These are phyloP conservation scores for Penicillium hordei DNA, from an alignment of 2,329 filamentous ascomycete species.

Conservation along the genomic window DNA sequence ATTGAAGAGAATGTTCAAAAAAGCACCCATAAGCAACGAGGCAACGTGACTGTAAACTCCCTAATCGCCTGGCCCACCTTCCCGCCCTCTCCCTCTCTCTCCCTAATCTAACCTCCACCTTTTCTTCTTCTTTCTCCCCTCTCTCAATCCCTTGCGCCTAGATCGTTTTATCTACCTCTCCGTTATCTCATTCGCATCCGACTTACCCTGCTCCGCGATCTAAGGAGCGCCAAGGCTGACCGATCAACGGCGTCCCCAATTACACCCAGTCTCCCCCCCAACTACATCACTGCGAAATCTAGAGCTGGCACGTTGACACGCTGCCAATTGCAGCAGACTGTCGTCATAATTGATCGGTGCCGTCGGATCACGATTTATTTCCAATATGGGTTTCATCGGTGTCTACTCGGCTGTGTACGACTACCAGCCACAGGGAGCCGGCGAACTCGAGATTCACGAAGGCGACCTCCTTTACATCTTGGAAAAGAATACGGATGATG, in stretches of 20 bases:
- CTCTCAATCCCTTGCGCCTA: background rate
- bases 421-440: slow-evolving; percentile 81
- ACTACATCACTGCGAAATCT: slow-evolving; percentile 16
- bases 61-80: slow-evolving; percentile 28
- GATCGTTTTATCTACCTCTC: slow-evolving; percentile 1
- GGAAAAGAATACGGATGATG: slow-evolving; percentile 74
- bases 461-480: slow-evolving; percentile 86
- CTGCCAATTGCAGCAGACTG: slow-evolving; percentile 14
- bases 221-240: slow-evolving; percentile 25
- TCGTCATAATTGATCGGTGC: background rate
- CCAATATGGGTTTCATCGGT: slow-evolving; percentile 81
- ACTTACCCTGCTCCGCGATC: slow-evolving; percentile 11
- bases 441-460: slow-evolving; percentile 80
- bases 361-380: slow-evolving; percentile 1
- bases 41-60: slow-evolving; percentile 29
- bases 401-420: slow-evolving; percentile 91
- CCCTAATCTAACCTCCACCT: slow-evolving; percentile 20
- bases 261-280: slow-evolving; percentile 2
- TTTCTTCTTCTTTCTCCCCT: slow-evolving; percentile 1
- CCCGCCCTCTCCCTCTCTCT: slow-evolving; percentile 16
- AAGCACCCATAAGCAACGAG: slow-evolving; percentile 10
- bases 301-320: slow-evolving; percentile 10
- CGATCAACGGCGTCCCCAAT: slow-evolving; percentile 20
- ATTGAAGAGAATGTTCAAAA: background rate
- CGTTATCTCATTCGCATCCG: background rate